Conservation (phyloP, 768 basidiomycete genomes). For the Tylopilus sp. region DNA sequence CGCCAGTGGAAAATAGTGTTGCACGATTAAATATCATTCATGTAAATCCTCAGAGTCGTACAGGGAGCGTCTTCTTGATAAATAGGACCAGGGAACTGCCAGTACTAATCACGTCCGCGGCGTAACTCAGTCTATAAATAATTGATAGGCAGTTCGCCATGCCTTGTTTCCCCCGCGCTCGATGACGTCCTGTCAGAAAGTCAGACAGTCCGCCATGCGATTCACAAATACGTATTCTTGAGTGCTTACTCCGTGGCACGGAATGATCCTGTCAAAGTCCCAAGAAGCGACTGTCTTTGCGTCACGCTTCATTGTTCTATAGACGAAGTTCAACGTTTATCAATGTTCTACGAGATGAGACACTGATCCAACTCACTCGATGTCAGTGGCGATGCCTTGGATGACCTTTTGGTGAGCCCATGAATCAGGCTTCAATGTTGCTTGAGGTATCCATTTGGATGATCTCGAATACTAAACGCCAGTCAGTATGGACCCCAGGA, state of each 20-base stretch:
- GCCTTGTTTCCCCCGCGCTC: conserved; percentile 57
- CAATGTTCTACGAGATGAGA: background rate
- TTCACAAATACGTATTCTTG: background rate
- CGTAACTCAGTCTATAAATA: conserved; percentile 22
- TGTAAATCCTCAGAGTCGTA: background rate
- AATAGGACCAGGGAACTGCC: background rate
- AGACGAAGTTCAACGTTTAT: background rate
- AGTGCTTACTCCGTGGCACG: conserved; percentile 57
- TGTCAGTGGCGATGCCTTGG: conserved; percentile 17
- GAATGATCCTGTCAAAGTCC: conserved; percentile 74
- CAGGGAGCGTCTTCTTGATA: background rate
- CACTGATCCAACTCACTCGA: conserved; percentile 23
- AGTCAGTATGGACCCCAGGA: background rate
- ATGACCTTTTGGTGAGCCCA: conserved; percentile 30
- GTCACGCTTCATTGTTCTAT: conserved; percentile 57
- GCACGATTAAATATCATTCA: conserved; percentile 6
- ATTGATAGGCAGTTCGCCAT: conserved; percentile 44
- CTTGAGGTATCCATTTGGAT: conserved; percentile 29
- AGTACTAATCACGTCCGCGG: background rate
- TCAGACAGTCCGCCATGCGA: conserved; percentile 4
- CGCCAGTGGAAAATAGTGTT: background rate
- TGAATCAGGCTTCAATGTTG: conserved; percentile 27
- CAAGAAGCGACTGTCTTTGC: conserved; percentile 63
- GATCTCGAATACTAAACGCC: conserved; percentile 36
- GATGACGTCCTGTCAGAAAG: conserved; percentile 49